Evolutionary conservation across 225 moss, liverwort and hornwort species (phyloP).

Genomic region (Rhytidiadelphus loreus): DNA sequence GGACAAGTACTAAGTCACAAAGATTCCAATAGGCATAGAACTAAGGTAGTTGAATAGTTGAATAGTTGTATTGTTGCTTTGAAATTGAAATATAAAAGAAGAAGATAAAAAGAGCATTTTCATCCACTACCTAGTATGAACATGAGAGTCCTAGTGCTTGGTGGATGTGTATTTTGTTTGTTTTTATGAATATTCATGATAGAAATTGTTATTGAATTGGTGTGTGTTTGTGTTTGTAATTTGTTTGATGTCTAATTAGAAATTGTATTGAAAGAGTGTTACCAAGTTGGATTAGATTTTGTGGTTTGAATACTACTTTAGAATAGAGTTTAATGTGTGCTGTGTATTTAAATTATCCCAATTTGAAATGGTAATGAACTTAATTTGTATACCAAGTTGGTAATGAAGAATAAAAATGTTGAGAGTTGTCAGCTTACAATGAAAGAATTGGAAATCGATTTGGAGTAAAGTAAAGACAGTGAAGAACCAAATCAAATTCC

Average conservation of each 20-base stretch:
- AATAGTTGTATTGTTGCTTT: too few relatives aligned
- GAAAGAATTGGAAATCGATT: background rate
- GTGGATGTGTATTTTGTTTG: too few relatives aligned
- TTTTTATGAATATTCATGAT: too few relatives aligned
- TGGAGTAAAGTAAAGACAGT: background rate
- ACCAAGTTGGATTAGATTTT: background rate
- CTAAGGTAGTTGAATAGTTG: too few relatives aligned
- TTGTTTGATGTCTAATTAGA: too few relatives aligned
- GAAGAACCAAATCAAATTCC: background rate
- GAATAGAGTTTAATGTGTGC: rapidly evolving
- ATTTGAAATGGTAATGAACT: background rate
- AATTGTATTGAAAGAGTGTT: background rate
- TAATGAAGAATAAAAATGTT: too few relatives aligned
- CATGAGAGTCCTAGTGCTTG: rapidly evolving
- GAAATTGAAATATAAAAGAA: background rate
- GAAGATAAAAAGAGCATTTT: background rate
- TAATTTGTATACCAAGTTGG: background rate
- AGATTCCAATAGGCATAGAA: too few relatives aligned
- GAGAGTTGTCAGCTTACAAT: background rate
- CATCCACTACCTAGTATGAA: background rate
- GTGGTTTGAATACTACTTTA: background rate
- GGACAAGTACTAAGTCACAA: too few relatives aligned
- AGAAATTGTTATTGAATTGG: too few relatives aligned
- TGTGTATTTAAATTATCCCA: background rate
- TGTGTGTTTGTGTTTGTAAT: too few relatives aligned